Evolutionary conservation across 495 filamentous ascomycete species (phyloP).

Genomic region (Xeromyces bisporus): DNA sequence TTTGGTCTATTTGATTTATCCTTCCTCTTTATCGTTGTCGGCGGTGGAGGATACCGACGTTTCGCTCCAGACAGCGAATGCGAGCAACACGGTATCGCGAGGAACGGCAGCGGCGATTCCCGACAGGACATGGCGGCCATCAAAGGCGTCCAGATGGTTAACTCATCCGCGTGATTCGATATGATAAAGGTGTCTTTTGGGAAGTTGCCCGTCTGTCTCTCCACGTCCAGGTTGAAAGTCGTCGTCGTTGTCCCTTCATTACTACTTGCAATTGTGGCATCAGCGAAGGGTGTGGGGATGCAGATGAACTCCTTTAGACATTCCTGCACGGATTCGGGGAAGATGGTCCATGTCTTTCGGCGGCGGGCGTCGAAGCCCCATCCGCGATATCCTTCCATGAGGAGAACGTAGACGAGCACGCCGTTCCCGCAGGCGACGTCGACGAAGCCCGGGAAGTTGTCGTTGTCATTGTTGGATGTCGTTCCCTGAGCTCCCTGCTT

Average conservation of each 20-base stretch:
- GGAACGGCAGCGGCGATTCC: conserved; percentile 41
- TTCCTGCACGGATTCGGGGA: conserved; percentile 34
- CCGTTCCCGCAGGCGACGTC: conserved; percentile 95
- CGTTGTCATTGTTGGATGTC: not conserved
- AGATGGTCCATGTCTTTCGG: conserved; percentile 69
- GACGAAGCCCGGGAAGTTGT: conserved; percentile 68
- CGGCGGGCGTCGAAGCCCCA: conserved; percentile 80
- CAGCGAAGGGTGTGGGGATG: conserved; percentile 44
- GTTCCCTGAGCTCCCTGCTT: conserved; percentile 2
- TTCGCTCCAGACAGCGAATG: conserved; percentile 61
- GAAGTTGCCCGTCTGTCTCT: conserved; percentile 55
- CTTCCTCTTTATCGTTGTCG: conserved; percentile 1
- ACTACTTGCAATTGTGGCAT: conserved; percentile 4
- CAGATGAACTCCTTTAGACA: conserved; percentile 55
- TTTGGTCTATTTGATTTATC: too few species aligned
- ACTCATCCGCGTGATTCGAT: conserved; percentile 89
- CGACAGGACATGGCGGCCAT: conserved; percentile 57
- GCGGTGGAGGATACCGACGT: conserved; percentile 49
- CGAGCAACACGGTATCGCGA: conserved; percentile 90
- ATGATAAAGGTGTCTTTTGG: conserved; percentile 72
- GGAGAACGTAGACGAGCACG: conserved; percentile 70
- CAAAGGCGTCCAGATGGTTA: conserved; percentile 89
- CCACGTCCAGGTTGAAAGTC: conserved; percentile 8
- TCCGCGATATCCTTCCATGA: conserved; percentile 65
- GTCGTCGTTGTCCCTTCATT: not conserved